Conservation (phyloP, 2,329 filamentous ascomycete species). For the Falciphora oryzae region DNA sequence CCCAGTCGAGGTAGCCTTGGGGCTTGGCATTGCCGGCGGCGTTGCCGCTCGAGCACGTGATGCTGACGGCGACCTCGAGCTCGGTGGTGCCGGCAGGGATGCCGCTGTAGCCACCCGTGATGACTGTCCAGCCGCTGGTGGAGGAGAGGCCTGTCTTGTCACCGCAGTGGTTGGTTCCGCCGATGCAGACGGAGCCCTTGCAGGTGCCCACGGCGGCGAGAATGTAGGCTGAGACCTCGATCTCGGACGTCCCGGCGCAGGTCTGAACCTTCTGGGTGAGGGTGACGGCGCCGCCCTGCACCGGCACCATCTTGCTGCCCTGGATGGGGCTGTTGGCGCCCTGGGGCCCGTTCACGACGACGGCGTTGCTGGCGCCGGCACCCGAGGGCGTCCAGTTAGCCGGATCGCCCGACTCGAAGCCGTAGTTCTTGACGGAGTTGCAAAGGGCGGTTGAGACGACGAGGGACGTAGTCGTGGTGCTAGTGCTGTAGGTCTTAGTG, state of each 20-base stretch:
- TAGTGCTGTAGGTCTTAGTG: neutral
- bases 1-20: neutral
- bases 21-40: too few species aligned
- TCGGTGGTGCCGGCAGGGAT: neutral
- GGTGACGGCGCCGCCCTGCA: slow-evolving; percentile 62
- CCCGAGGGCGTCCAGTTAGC: slow-evolving; percentile 52
- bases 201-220: slow-evolving; percentile 43
- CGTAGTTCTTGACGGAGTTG: slow-evolving; percentile 57
- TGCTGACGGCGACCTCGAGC: neutral
- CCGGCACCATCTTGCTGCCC: slow-evolving; percentile 53
- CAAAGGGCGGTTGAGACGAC: slow-evolving; percentile 46
- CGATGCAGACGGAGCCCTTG: slow-evolving; percentile 51
- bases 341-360: slow-evolving; percentile 57
- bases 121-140: neutral
- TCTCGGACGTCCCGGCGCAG: slow-evolving; percentile 46
- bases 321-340: slow-evolving; percentile 47
- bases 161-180: slow-evolving; percentile 32
- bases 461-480: neutral
- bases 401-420: slow-evolving; percentile 44
- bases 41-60: neutral
- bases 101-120: neutral
- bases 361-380: slow-evolving; percentile 57
- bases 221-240: slow-evolving; percentile 53
- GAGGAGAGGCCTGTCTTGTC: neutral
- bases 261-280: slow-evolving; percentile 57